Percentiles rank a stretch among this genome's conserved stretches.
These are phyloP conservation scores for Glomus cerebriforme DNA, from an alignment of 192 early-diverging fungal genomes.

Conservation along the genomic window DNA sequence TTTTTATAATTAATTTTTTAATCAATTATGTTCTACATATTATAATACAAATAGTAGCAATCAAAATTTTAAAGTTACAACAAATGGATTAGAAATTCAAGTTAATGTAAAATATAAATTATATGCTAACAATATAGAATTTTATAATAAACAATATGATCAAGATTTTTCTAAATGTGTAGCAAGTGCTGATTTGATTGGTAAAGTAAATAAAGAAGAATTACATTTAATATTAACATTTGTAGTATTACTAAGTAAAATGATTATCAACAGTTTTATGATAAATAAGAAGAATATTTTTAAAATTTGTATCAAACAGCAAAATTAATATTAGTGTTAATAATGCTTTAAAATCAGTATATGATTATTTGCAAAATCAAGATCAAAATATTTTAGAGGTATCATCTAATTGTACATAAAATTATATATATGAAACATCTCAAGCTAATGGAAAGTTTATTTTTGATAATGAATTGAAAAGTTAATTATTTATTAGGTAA, in stretches of 20 bases:
- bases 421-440: background rate
- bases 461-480: slow-evolving; percentile 1
- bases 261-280: background rate
- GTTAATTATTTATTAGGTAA: background rate
- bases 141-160: background rate
- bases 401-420: slow-evolving; percentile 3
- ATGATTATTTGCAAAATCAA: background rate
- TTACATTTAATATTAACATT: background rate
- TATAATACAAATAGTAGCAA: background rate
- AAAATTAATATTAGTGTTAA: slow-evolving; percentile 4
- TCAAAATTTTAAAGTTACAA: background rate
- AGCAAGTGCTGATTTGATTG: background rate
- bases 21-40: background rate
- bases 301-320: slow-evolving; percentile 5
- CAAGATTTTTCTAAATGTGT: background rate
- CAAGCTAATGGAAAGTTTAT: background rate
- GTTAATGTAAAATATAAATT: background rate
- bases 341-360: background rate
- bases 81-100: background rate
- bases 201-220: background rate
- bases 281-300: background rate
- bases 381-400: slow-evolving; percentile 1
- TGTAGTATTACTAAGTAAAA: background rate
- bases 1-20: background rate
- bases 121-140: background rate